Conservation (phyloP, 768 basidiomycete species). For the Rhizopogon vesiculosus region DNA sequence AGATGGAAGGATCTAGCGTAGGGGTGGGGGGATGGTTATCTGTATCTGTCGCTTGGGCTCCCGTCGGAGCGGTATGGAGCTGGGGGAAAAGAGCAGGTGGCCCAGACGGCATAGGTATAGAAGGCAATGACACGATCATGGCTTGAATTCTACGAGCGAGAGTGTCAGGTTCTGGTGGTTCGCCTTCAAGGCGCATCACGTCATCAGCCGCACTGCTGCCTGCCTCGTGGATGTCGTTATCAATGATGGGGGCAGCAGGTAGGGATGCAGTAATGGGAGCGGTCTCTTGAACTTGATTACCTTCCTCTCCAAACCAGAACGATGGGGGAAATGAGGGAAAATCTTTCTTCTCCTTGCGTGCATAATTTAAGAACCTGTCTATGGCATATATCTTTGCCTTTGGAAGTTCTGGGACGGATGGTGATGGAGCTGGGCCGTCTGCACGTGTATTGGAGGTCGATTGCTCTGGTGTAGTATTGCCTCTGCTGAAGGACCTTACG, state of each 20-base stretch:
- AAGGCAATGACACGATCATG: constrained; percentile 42
- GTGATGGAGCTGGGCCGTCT: constrained; percentile 6
- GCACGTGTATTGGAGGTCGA: neutral
- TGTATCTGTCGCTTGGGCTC: constrained; percentile 5
- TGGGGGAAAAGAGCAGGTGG: constrained; percentile 13
- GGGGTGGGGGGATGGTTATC: constrained; percentile 18
- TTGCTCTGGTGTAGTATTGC: constrained; percentile 11
- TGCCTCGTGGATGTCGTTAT: constrained; percentile 1
- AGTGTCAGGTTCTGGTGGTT: constrained; percentile 34
- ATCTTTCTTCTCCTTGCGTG: constrained; percentile 7
- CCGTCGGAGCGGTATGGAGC: constrained; percentile 8
- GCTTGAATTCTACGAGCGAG: constrained; percentile 50
- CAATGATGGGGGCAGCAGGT: constrained; percentile 5
- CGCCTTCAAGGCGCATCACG: constrained; percentile 4
- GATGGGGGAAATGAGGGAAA: constrained; percentile 18
- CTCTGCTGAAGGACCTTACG: constrained; percentile 17
- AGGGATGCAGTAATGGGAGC: constrained; percentile 4
- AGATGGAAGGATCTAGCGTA: constrained; percentile 30
- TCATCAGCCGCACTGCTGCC: neutral
- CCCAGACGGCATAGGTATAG: constrained; percentile 12
- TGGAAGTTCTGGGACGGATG: constrained; percentile 4
- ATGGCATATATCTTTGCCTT: constrained; percentile 13
- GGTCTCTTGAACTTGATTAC: neutral
- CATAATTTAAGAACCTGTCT: constrained; percentile 13
- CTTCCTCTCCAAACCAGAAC: constrained; percentile 8